Evolutionary conservation across 306 rosid species (phyloP).

Genomic region (Corylus americana): DNA sequence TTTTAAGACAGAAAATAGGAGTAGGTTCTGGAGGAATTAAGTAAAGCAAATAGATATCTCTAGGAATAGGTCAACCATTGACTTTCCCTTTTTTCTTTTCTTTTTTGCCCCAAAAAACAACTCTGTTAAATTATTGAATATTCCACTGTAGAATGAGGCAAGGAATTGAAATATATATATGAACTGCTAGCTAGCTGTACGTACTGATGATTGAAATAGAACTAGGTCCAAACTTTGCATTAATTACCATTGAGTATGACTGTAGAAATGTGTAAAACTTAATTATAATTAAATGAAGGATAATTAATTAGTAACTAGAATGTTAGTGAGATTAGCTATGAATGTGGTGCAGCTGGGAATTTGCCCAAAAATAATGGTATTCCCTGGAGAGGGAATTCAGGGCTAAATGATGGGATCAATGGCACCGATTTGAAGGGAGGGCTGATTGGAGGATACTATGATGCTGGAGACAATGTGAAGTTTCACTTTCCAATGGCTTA

Average conservation of each 20-base stretch:
- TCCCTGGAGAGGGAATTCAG: constrained; percentile 46
- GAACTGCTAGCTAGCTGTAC: too few relatives aligned
- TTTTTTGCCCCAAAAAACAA: not conserved
- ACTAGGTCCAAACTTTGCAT: not conserved
- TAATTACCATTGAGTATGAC: not conserved
- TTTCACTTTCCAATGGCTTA: constrained; percentile 47
- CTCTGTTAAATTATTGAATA: not conserved
- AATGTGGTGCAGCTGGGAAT: constrained; percentile 43
- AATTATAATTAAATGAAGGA: not conserved
- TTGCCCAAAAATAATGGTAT: constrained; percentile 36
- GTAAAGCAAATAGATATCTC: not conserved
- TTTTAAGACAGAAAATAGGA: not conserved
- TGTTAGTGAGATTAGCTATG: not conserved
- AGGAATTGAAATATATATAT: not conserved
- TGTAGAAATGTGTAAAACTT: not conserved
- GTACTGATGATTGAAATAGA: not conserved
- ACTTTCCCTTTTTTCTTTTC: not conserved
- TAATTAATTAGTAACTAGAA: not conserved
- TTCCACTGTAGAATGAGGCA: not conserved
- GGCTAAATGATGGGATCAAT: constrained; percentile 35
- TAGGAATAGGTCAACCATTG: not conserved
- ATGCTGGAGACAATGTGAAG: constrained; percentile 43
- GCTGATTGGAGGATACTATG: constrained; percentile 46
- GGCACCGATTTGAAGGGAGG: constrained; percentile 31
- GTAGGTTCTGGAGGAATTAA: not conserved